Percentiles rank a stretch among this genome's conserved stretches.
These are phyloP conservation scores for Stenogyne calaminthoides DNA, from an alignment of 305 asterid species.

Conservation along the genomic window DNA sequence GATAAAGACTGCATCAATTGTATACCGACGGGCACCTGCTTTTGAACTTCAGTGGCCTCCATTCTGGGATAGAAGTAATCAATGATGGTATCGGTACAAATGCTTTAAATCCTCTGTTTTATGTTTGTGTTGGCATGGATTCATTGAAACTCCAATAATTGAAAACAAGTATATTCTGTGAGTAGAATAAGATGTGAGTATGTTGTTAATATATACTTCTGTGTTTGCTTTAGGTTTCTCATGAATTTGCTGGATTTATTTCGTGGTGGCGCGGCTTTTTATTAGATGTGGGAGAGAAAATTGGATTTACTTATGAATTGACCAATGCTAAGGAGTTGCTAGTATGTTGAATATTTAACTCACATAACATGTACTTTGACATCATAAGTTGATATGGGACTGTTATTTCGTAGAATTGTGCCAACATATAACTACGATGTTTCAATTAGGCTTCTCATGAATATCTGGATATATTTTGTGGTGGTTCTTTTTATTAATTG, in stretches of 20 bases:
- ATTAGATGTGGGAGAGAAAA: not conserved
- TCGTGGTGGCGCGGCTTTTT: not conserved
- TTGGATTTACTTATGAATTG: not conserved
- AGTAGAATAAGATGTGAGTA: no score
- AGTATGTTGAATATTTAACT: not conserved
- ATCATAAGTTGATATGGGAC: not conserved
- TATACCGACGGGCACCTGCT: slow-evolving; percentile 54
- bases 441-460: not conserved
- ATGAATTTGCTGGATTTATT: not conserved
- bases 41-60: slow-evolving; percentile 60
- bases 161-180: slow-evolving; percentile 3
- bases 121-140: not conserved
- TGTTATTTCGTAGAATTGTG: not conserved
- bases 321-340: not conserved
- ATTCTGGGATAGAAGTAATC: slow-evolving; percentile 61
- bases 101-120: not conserved
- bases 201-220: not conserved
- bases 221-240: not conserved
- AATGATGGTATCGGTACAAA: slow-evolving; percentile 29
- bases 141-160: not conserved
- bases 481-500: not conserved
- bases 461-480: not conserved
- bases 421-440: not conserved
- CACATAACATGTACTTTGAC: not conserved
- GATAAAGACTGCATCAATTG: slow-evolving; percentile 63